phyloP scores from a whole-genome alignment of 2,329 filamentous ascomycete species.

The Aspergillus nomiae region DNA sequence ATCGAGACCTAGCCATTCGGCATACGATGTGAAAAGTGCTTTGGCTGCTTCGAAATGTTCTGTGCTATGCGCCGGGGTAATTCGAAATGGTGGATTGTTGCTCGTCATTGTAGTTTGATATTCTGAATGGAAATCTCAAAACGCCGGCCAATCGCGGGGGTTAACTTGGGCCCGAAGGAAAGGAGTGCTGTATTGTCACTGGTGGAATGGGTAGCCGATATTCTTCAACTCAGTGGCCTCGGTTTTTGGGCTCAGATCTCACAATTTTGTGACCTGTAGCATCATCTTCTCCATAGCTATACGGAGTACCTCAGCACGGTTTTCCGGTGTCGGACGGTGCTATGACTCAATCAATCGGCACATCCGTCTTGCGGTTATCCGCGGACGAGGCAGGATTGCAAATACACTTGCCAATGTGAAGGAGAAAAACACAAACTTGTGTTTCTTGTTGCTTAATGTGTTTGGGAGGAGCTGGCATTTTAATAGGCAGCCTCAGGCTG shows the following conservation, averaged over 20 bases:
- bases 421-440: neutral
- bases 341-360: constrained; percentile 3
- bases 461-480: neutral
- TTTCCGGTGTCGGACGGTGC: constrained; percentile 4
- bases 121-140: neutral
- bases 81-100: constrained; percentile 21
- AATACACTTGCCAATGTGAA: neutral
- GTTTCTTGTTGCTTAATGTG: neutral
- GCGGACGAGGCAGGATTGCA: neutral
- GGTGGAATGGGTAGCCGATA: neutral
- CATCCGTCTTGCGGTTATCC: neutral
- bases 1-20: constrained; percentile 52
- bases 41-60: constrained; percentile 46
- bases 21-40: constrained; percentile 48
- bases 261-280: neutral
- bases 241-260: neutral
- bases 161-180: neutral
- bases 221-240: neutral
- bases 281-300: neutral
- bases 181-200: neutral
- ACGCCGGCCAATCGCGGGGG: neutral
- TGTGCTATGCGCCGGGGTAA: constrained; percentile 42
- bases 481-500: neutral
- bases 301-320: neutral
- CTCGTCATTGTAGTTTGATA: neutral